These are phyloP conservation scores for Rhytidiadelphus loreus DNA, from an alignment of 225 moss, liverwort and hornwort species.

Conservation along the genomic window DNA sequence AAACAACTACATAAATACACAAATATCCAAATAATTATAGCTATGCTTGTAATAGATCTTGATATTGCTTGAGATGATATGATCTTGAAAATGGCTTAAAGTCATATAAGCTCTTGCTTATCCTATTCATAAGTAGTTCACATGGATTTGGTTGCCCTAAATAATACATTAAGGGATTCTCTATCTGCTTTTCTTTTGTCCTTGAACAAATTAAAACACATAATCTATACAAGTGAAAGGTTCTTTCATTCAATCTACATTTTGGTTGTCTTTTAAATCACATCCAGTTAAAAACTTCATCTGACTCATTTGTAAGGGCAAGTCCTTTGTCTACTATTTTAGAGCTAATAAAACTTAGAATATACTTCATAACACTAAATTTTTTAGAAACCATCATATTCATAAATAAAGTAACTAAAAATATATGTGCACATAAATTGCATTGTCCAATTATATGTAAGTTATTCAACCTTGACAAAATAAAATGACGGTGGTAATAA, in stretches of 20 bases:
- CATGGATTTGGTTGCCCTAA: not conserved
- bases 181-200: not conserved
- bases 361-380: not conserved
- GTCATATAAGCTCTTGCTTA: not conserved
- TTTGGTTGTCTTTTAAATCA: not conserved
- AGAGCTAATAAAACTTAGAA: no score
- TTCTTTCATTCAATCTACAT: not conserved
- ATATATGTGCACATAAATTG: not conserved
- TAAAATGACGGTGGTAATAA: not conserved
- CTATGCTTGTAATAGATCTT: not conserved
- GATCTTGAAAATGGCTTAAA: not conserved
- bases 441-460: not conserved
- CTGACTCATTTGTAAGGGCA: not conserved
- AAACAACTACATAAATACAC: no score
- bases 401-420: not conserved
- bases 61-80: not conserved
- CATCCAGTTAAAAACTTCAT: not conserved
- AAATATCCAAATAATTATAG: not conserved
- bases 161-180: fast-evolving
- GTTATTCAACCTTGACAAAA: not conserved
- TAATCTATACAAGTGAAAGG: not conserved
- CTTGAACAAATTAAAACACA: not conserved
- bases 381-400: not conserved
- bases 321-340: not conserved
- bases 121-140: not conserved